Evolutionary conservation across 2,329 filamentous ascomycete species (phyloP).

Genomic region (Fusarium sp.): DNA sequence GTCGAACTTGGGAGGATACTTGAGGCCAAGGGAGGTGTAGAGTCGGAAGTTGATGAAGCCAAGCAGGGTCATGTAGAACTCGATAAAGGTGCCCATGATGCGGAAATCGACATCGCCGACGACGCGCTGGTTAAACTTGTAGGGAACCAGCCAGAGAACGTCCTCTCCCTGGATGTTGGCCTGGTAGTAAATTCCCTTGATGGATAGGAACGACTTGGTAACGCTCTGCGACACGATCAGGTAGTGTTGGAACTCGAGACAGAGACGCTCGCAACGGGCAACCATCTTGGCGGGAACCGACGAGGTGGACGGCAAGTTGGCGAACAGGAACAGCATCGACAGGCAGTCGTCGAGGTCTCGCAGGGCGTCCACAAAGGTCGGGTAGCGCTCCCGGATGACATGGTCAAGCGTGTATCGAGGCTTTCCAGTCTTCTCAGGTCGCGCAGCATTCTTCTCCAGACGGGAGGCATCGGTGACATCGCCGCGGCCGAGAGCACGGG

Average conservation of each 20-base stretch:
- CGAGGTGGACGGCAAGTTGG: conserved; percentile 90
- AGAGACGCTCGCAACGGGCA: conserved; percentile 90
- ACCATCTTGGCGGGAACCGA: conserved; percentile 96
- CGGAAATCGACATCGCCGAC: conserved; percentile 96
- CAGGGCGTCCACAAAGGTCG: conserved; percentile 93
- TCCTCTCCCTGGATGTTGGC: conserved; percentile 97
- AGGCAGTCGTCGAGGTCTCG: conserved; percentile 96
- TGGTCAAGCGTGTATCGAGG: conserved; percentile 93
- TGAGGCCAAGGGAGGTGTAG: conserved; percentile 89
- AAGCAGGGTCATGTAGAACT: conserved; percentile 97
- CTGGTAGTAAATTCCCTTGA: conserved; percentile 99
- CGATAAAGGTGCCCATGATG: conserved; percentile 99
- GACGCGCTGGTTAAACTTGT: conserved; percentile 96
- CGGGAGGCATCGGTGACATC: conserved; percentile 90
- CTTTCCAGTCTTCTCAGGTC: conserved; percentile 90
- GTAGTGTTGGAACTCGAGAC: conserved; percentile 97
- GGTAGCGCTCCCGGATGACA: conserved; percentile 97
- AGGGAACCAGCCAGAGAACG: conserved; percentile 95
- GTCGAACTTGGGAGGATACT: conserved; percentile 97
- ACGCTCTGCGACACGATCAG: conserved; percentile 91
- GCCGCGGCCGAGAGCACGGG: conserved; percentile 88
- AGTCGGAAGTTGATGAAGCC: conserved; percentile 96
- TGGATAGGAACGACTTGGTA: conserved; percentile 95
- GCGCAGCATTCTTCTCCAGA: conserved; percentile 85
- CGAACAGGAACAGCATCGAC: conserved; percentile 97